Percentiles rank a stretch among this genome's conserved stretches.
phyloP scores from a whole-genome alignment of 2,329 filamentous ascomycete genomes.

The Penicillium carneum region DNA sequence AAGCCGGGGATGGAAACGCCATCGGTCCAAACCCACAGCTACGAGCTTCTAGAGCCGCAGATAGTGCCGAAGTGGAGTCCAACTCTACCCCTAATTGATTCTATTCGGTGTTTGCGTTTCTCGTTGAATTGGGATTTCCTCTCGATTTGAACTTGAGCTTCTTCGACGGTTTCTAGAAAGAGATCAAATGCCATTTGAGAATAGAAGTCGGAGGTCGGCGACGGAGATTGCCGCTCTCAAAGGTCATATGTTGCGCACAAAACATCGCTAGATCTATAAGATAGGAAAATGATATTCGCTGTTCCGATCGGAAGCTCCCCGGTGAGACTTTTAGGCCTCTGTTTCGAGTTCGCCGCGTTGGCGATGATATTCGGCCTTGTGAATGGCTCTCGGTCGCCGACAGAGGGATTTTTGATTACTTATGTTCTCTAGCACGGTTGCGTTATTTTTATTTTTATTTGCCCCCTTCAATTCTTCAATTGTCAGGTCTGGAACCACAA shows the following conservation, averaged over 20 bases:
- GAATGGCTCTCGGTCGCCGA: conserved; percentile 25
- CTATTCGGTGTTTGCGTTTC: conserved; percentile 13
- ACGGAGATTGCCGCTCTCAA: conserved; percentile 4
- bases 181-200: background rate
- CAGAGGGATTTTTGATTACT: conserved; percentile 13
- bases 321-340: conserved; percentile 18
- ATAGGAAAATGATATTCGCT: background rate
- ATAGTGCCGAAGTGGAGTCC: conserved; percentile 35
- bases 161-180: background rate
- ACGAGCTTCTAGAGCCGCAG: conserved; percentile 39
- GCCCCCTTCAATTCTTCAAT: background rate
- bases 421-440: conserved; percentile 11
- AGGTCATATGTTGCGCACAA: background rate
- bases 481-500: conserved; percentile 13
- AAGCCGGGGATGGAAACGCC: conserved; percentile 30
- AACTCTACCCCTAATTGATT: conserved; percentile 7
- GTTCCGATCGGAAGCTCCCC: conserved; percentile 16
- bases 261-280: background rate
- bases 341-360: conserved; percentile 20
- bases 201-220: background rate
- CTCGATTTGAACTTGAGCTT: background rate
- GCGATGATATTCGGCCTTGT: conserved; percentile 10
- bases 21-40: conserved; percentile 29
- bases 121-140: background rate
- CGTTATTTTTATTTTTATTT: conserved; percentile 11